These are phyloP conservation scores for Athelia sp. DNA, from an alignment of 1,284 basidiomycete species.

Conservation along the genomic window DNA sequence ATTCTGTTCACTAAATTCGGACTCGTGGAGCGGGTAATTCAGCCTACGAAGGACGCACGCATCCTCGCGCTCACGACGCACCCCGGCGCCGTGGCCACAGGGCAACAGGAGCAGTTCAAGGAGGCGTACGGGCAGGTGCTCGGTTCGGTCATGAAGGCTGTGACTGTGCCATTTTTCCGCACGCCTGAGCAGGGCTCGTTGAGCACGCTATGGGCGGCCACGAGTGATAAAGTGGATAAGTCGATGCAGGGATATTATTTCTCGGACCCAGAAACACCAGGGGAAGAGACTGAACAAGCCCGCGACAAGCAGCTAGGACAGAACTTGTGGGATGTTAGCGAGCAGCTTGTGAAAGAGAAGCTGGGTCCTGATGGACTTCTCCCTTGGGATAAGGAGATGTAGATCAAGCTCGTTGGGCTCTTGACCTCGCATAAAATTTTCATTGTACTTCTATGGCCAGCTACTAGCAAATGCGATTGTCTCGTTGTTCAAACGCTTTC, in stretches of 20 bases:
- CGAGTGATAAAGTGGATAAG: constrained; percentile 30
- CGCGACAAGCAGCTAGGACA: constrained; percentile 28
- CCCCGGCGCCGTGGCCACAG: constrained; percentile 37
- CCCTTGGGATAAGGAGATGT: too few species aligned
- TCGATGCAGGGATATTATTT: constrained; percentile 36
- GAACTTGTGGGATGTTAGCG: constrained; percentile 27
- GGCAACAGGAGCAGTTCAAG: constrained; percentile 37
- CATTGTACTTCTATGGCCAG: too few species aligned
- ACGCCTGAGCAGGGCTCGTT: constrained; percentile 29
- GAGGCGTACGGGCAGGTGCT: constrained; percentile 30
- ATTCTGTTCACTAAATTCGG: constrained; percentile 34
- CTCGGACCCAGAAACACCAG: constrained; percentile 27
- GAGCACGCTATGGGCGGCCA: constrained; percentile 30
- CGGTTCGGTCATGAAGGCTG: constrained; percentile 24
- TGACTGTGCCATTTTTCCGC: constrained; percentile 30
- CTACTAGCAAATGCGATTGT: too few species aligned
- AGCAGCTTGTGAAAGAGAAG: constrained; percentile 27
- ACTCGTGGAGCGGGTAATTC: constrained; percentile 32
- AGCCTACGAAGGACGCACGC: constrained; percentile 8
- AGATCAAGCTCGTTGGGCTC: too few species aligned
- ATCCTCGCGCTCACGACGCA: constrained; percentile 34
- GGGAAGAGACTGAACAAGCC: constrained; percentile 31
- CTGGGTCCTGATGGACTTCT: constrained; percentile 21
- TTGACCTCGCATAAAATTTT: too few species aligned
- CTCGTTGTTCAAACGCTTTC: too few species aligned